Conservation (phyloP, 306 rosid genomes). For the Malus sieversii region DNA sequence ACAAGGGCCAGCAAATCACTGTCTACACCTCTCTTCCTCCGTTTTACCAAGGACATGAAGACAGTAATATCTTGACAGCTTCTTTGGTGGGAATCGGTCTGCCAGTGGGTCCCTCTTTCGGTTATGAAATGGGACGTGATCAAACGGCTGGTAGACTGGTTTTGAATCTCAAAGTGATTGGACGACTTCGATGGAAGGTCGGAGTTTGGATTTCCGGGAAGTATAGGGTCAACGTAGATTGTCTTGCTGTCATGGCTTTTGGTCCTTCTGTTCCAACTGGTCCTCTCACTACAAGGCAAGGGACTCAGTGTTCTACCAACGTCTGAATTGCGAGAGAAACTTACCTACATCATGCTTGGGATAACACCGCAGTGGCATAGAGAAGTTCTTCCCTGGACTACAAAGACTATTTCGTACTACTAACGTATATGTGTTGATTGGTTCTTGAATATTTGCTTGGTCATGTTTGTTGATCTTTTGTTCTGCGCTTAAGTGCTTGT, state of each 20-base stretch:
- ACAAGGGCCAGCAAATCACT: slow-evolving; percentile 77
- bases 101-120: slow-evolving; percentile 71
- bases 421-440: neutral
- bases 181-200: slow-evolving; percentile 77
- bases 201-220: slow-evolving; percentile 92
- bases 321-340: slow-evolving; percentile 20
- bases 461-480: neutral
- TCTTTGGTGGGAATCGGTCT: slow-evolving; percentile 48
- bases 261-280: slow-evolving; percentile 41
- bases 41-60: slow-evolving; percentile 67
- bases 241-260: slow-evolving; percentile 60
- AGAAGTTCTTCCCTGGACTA: neutral
- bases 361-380: neutral
- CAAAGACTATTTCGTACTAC: neutral
- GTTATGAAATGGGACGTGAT: slow-evolving; percentile 65
- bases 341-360: no score
- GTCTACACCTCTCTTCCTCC: slow-evolving; percentile 54
- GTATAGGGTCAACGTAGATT: slow-evolving; percentile 58
- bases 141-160: slow-evolving; percentile 55
- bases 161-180: slow-evolving; percentile 53
- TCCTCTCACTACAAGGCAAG: slow-evolving; percentile 51
- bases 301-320: slow-evolving; percentile 66
- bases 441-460: slow-evolving; percentile 26
- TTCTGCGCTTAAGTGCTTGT: slow-evolving; percentile 27
- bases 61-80: slow-evolving; percentile 58